Evolutionary conservation across 78 protist species (phyloP), one percentile per base, ranked within the genome.

Genomic region (Dictyostelium capitatum): DNA sequence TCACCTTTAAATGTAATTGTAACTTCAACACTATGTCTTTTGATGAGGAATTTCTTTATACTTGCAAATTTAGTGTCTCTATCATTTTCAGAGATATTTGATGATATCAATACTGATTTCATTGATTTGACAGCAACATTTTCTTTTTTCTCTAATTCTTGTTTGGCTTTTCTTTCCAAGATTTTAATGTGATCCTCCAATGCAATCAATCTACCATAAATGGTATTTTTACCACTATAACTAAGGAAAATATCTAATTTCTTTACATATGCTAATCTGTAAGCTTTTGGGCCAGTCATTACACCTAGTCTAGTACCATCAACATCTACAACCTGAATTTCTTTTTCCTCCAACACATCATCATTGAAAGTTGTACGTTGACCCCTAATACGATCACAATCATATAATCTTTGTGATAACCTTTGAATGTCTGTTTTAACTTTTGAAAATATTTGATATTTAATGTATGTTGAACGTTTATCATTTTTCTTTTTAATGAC

Each of bases 41-140:
- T 73, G 1, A 46, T 3, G 6, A 73, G 46, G 28, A 47, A 37
- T n/a, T 73, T 73, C 8, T n/a, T 46, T 10, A 73, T 46, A 2
- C 19, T 32, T 20, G 41, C 46, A 23, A 73, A 46, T 47, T 73
- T 73, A 15, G 17, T 23, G 10, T 3, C 1, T 47, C 46, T 73
- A 23, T 73, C 79, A 47, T 73, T 37, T n/a, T 73, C 59, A 11
- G 23, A 17, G 46, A 73, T 73, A n/a, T 15, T 73, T 17, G 79
- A 46, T 6, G 79, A 73, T 20, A 67, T 15, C 25, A 73, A 46
- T 20, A 73, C 56, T n/a, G 8, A 10, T n/a, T 73, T 73, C 0
- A 25, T 73, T 37, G 15, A 0, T 73, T 46, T 73, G 12, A 54
- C n/a, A 0, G 37, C 56, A 8, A 7, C 15, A n/a, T 46, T n/a